phyloP scores from a whole-genome alignment of 768 basidiomycete species.

The Termitomyces sp. region DNA sequence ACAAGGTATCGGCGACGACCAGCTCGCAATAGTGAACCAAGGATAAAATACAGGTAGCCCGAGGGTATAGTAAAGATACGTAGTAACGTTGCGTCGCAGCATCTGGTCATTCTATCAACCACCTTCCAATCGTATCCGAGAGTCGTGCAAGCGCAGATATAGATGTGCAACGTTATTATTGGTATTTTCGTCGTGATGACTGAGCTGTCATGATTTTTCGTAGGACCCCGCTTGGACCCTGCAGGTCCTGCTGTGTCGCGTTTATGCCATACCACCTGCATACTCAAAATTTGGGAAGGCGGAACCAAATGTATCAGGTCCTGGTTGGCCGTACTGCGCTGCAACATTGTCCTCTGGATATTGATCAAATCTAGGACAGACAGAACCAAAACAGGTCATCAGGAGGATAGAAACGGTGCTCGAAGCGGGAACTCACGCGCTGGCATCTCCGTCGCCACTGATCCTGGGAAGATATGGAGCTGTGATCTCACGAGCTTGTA shows the following conservation, averaged over 20 bases:
- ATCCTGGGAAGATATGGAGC: constrained; percentile 95
- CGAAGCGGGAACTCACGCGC: constrained; percentile 61
- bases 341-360: constrained; percentile 76
- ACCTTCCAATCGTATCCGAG: constrained; percentile 1
- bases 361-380: constrained; percentile 57
- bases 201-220: constrained; percentile 3
- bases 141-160: constrained; percentile 5
- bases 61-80: constrained; percentile 6
- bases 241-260: background rate
- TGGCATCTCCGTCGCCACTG: constrained; percentile 90
- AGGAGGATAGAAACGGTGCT: constrained; percentile 5
- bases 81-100: background rate
- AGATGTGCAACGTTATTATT: background rate
- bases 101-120: background rate
- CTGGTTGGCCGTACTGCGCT: constrained; percentile 54
- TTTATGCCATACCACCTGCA: constrained; percentile 29
- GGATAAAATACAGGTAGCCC: constrained; percentile 8
- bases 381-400: constrained; percentile 4
- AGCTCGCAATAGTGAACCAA: constrained; percentile 7
- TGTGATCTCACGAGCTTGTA: constrained; percentile 82
- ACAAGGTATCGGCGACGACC: constrained; percentile 13
- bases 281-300: constrained; percentile 83
- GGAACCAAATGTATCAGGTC: constrained; percentile 58
- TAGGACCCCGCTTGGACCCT: background rate
- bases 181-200: constrained; percentile 2